A percentile compares a stretch with the other conserved stretches of the same genome.
Evolutionary conservation across 176 grass and related monocot genomes (phyloP).

Genomic region (Melocanna baccifera): DNA sequence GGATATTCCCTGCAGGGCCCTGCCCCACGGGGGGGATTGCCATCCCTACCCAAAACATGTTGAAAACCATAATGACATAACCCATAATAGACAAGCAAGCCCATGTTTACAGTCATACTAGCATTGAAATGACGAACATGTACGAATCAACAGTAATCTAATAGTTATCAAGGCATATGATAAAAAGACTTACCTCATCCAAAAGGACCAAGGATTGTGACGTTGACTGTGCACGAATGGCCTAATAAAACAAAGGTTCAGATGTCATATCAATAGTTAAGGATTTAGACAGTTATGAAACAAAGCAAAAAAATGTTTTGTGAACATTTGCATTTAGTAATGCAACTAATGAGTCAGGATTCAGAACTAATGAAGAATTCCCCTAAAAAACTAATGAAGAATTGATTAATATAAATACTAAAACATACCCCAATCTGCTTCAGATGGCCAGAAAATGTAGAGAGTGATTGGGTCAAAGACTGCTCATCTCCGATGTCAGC

Average conservation of each 20-base stretch:
- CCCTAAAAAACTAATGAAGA: not conserved
- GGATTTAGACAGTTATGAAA: slow-evolving; percentile 14
- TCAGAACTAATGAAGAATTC: not conserved
- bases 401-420: slow-evolving; percentile 3
- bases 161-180: slow-evolving; percentile 6
- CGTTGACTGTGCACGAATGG: slow-evolving; percentile 54
- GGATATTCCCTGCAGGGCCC: no score
- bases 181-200: slow-evolving; percentile 62
- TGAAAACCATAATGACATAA: not conserved
- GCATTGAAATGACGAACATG: not conserved
- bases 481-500: slow-evolving; percentile 88
- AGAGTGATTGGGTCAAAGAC: slow-evolving; percentile 74
- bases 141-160: not conserved
- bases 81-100: not conserved
- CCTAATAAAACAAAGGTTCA: slow-evolving; percentile 35
- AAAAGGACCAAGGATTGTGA: slow-evolving; percentile 68
- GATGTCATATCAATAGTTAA: slow-evolving; percentile 17
- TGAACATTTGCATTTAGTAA: not conserved
- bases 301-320: no score
- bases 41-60: not conserved
- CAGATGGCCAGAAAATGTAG: slow-evolving; percentile 82
- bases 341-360: not conserved
- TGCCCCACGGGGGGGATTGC: no score
- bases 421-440: slow-evolving; percentile 72
- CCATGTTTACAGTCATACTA: slow-evolving; percentile 4